phyloP scores from a whole-genome alignment of 768 basidiomycete species.

The Holtermanniella nyarrowii region DNA sequence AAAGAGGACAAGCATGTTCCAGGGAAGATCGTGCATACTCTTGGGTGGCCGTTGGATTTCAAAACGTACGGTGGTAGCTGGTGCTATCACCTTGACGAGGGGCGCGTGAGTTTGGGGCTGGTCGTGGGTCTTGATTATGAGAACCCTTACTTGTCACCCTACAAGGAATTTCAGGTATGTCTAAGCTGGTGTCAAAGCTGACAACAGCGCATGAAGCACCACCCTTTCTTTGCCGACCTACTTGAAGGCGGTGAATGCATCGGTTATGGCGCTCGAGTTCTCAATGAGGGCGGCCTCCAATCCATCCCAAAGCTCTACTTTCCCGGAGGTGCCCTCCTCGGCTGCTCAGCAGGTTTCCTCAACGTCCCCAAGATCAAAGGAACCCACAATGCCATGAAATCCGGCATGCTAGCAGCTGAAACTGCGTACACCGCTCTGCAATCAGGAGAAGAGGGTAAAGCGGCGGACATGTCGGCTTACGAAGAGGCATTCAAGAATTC shows the following conservation, averaged over 20 bases:
- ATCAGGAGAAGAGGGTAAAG: slow-evolving; percentile 34
- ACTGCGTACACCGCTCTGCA: slow-evolving; percentile 60
- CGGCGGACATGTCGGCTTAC: slow-evolving; percentile 61
- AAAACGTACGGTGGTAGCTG: slow-evolving; percentile 86
- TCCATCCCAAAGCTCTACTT: slow-evolving; percentile 73
- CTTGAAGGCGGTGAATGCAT: slow-evolving; percentile 67
- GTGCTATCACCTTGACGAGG: slow-evolving; percentile 90
- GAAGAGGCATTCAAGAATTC: slow-evolving; percentile 58
- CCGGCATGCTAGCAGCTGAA: slow-evolving; percentile 93
- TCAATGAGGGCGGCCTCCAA: slow-evolving; percentile 91
- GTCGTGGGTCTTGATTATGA: slow-evolving; percentile 90
- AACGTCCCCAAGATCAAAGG: slow-evolving; percentile 98
- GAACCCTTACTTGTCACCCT: slow-evolving; percentile 87
- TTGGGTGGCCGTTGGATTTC: slow-evolving; percentile 83
- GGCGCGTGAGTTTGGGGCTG: slow-evolving; percentile 77
- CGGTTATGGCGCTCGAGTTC: slow-evolving; percentile 76
- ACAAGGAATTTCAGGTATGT: slow-evolving; percentile 79
- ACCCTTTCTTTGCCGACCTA: slow-evolving; percentile 77
- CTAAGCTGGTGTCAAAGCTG: not conserved
- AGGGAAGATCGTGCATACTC: slow-evolving; percentile 79
- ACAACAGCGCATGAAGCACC: slow-evolving; percentile 79
- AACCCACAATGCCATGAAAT: slow-evolving; percentile 98
- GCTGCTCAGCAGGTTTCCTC: slow-evolving; percentile 90
- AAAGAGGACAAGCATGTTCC: slow-evolving; percentile 55
- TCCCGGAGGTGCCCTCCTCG: slow-evolving; percentile 92